These are phyloP conservation scores for Leccinum subspadiceum DNA, from an alignment of 1,284 basidiomycete species.

Conservation along the genomic window DNA sequence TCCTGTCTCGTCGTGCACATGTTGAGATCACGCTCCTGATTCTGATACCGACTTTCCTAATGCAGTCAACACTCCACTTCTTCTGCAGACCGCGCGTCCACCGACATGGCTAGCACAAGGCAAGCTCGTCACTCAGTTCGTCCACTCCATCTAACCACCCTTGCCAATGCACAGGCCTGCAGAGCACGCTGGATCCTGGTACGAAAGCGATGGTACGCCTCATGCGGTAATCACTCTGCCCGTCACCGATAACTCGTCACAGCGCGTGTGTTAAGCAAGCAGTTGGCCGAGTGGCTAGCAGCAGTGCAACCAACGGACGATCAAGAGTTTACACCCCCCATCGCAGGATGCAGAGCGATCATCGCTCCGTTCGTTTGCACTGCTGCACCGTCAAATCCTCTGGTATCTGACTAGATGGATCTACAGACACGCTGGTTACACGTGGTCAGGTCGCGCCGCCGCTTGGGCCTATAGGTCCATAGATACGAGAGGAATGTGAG, in stretches of 20 bases:
- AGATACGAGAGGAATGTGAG: constrained; percentile 78
- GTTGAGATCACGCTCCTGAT: not conserved
- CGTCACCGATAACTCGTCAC: constrained; percentile 16
- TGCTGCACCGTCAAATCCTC: constrained; percentile 3
- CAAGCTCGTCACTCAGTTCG: constrained; percentile 11
- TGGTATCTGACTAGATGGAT: constrained; percentile 11
- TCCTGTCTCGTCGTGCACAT: not conserved
- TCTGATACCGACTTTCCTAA: constrained; percentile 22
- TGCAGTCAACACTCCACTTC: constrained; percentile 23
- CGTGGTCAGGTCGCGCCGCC: constrained; percentile 91
- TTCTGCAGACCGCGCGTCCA: constrained; percentile 15
- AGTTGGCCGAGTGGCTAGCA: constrained; percentile 67
- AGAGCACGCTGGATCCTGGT: constrained; percentile 92
- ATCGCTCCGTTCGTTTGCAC: constrained; percentile 82
- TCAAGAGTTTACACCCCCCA: constrained; percentile 56
- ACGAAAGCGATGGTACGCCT: constrained; percentile 65
- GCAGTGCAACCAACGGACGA: constrained; percentile 52
- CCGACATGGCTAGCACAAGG: constrained; percentile 28
- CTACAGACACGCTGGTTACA: constrained; percentile 90
- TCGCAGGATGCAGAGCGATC: constrained; percentile 82
- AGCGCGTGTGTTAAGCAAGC: constrained; percentile 57
- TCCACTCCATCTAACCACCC: constrained; percentile 1
- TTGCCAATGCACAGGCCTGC: constrained; percentile 47
- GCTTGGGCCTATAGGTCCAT: constrained; percentile 96
- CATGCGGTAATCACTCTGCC: constrained; percentile 5